A percentile compares a stretch with the other conserved stretches of the same genome.
Conservation (phyloP, 257 asterid genomes). For the Nicotiana noctiflora region DNA sequence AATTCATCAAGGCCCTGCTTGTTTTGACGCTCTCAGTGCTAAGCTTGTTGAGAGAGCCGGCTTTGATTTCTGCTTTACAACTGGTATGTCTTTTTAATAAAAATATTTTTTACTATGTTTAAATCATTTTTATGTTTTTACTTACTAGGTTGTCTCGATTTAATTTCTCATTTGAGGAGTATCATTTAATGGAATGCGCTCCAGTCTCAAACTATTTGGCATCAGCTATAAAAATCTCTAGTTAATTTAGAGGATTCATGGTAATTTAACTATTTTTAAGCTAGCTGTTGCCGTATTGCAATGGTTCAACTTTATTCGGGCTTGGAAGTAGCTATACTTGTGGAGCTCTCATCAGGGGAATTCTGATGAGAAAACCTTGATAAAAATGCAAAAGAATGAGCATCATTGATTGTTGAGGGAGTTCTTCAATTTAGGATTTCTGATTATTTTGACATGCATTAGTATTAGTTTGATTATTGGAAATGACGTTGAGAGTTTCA, state of each 20-base stretch:
- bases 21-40: slow-evolving; percentile 87
- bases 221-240: not conserved
- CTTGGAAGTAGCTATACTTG: not conserved
- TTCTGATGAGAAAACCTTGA: not conserved
- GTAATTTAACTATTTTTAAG: not conserved
- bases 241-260: not conserved
- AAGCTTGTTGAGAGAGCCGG: slow-evolving; percentile 85
- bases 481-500: not conserved
- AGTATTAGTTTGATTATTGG: not conserved
- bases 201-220: not conserved
- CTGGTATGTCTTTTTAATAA: slow-evolving; percentile 31
- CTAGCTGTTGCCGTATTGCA: not conserved
- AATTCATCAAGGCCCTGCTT: slow-evolving; percentile 88
- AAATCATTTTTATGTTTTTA: not conserved
- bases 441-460: not conserved
- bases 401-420: not conserved
- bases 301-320: not conserved
- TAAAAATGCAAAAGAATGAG: not conserved
- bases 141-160: too few relatives aligned
- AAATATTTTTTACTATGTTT: not conserved
- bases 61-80: slow-evolving; percentile 82
- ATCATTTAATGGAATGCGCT: too few relatives aligned
- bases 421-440: not conserved
- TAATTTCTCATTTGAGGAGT: not conserved
- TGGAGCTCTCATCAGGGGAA: not conserved